Evolutionary conservation across 1,139 yeast species (phyloP).

Genomic region (Diutina siamensis): DNA sequence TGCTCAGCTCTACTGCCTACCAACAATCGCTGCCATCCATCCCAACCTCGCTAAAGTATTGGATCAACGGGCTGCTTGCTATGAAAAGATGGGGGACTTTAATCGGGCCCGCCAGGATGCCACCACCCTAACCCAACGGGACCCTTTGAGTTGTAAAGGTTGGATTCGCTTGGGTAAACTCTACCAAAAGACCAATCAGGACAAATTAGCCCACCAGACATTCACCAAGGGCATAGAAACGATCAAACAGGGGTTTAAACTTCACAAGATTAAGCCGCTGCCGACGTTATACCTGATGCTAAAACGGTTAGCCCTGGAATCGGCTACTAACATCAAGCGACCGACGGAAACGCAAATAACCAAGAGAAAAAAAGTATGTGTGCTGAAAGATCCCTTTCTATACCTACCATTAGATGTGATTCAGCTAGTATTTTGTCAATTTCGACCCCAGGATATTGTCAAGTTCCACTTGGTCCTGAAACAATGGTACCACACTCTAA

Average conservation of each 20-base stretch:
- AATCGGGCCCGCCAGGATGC: neutral
- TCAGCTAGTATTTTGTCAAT: neutral
- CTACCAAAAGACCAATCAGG: neutral
- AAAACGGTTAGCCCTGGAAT: no score
- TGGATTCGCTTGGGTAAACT: slow-evolving; percentile 2
- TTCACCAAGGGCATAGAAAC: neutral
- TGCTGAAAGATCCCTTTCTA: neutral
- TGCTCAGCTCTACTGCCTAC: neutral
- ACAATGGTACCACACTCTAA: neutral
- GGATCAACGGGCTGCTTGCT: neutral
- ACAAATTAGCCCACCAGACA: neutral
- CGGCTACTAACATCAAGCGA: no score
- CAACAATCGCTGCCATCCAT: neutral
- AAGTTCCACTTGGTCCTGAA: neutral
- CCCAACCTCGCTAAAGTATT: neutral
- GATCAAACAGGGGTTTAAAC: neutral
- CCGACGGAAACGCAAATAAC: neutral
- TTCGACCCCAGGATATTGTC: neutral
- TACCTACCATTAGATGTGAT: neutral
- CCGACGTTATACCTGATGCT: neutral
- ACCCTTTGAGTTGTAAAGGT: neutral
- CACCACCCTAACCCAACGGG: neutral
- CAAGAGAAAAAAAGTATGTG: neutral
- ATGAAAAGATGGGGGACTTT: neutral
- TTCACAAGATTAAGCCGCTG: neutral